Base-by-base conservation (phyloP, 2,329 filamentous ascomycete genomes). In the Trichoderma citrinoviride region DNA sequence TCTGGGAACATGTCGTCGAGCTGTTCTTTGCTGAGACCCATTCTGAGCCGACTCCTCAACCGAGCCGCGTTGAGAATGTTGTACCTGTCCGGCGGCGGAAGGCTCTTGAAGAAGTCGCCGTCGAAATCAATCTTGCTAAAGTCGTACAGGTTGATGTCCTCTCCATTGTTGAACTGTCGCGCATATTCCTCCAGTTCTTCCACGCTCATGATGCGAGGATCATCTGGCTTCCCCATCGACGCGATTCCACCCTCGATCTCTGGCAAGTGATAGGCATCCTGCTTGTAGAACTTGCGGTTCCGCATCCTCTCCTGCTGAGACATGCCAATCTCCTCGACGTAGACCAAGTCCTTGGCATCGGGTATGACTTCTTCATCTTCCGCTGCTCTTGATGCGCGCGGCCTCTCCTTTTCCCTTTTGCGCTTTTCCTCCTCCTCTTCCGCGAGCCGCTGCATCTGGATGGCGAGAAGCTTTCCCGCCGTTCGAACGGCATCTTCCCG, bases 51-150 rank as follows among this genome's bases (percentile, higher is more conserved):
- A 75, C 92, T 97, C 64, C 95, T 84, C 67, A 99, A 75, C 67
- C 95, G 85, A 1, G 96, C 95, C 1, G 96, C 95, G 74, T 99
- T 99, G 23, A 99, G 79, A 61, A 99, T 99, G 71, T 98, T 98
- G 80, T 99, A 99, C 55, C 94, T 87, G 79, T 99, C 95, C 2
- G 90, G 89, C 1, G 93, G 84, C 0, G 96, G 95, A 65, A 99
- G 78, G 74, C 92, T 97, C 75, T 90, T 87, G 79, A 99, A 99
- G 77, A 99, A 99, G 14, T 94, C 88, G 69, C 93, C 92, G 69
- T 98, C 91, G 72, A 98, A 99, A 74, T 99, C 95, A 71, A 99
- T 99, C 78, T 98, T 98, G 73, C 91, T 96, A 74, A 99, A 99
- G 77, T 98, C 94, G 77, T 98, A 98, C 5, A 93, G 78, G 69